Evolutionary conservation across 495 filamentous ascomycete genomes (phyloP).

Genomic region (Aspergillus affinis): DNA sequence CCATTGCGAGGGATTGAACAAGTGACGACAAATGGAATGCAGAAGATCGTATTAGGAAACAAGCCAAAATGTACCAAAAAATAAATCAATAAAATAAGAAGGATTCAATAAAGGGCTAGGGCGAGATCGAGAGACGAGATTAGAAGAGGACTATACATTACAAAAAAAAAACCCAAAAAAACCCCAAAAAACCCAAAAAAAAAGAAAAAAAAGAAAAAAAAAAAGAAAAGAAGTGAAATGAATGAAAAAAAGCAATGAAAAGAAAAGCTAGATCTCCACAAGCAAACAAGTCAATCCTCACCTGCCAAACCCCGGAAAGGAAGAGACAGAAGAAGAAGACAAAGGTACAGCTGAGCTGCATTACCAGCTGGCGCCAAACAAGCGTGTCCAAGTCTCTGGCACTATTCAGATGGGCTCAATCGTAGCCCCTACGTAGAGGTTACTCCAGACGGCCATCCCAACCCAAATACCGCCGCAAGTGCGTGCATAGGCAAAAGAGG

Average conservation of each 20-base stretch:
- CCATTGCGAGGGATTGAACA: no score
- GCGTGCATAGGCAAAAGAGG: background rate
- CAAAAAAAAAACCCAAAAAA: no score
- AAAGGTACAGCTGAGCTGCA: constrained; percentile 9
- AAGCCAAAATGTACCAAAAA: no score
- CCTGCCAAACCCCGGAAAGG: background rate
- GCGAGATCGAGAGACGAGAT: no score
- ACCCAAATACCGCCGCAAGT: no score
- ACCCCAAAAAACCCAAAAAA: no score
- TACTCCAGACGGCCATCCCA: no score
- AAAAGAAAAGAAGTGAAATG: background rate
- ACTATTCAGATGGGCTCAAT: background rate
- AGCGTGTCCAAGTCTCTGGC: constrained; percentile 16
- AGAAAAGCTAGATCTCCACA: background rate
- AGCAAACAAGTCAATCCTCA: background rate
- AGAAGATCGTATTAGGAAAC: no score
- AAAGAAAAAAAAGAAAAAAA: no score
- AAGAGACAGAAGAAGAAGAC: constrained; percentile 4
- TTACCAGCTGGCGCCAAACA: constrained; percentile 26
- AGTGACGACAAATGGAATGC: background rate
- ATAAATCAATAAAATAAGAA: no score
- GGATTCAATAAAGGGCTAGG: no score
- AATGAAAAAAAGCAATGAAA: background rate
- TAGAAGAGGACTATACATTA: no score
- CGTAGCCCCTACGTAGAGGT: background rate